A percentile compares a stretch with the other conserved stretches of the same genome.
Evolutionary conservation across 352 stramenopile genomes (phyloP).

Genomic region (Phytophthora multivora): DNA sequence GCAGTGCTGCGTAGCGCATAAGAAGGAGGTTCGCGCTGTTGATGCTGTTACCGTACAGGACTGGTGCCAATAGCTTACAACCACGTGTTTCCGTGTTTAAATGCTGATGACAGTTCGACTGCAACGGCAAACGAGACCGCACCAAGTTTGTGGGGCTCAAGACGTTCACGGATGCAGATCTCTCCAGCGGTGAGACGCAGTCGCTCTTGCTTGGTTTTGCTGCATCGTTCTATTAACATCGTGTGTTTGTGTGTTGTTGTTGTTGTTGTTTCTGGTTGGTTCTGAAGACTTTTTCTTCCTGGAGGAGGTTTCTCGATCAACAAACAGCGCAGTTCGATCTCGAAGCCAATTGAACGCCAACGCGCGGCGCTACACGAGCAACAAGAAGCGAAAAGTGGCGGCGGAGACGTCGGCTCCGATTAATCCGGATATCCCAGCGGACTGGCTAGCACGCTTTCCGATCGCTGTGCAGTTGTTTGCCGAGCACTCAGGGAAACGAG

Average conservation of each 20-base stretch:
- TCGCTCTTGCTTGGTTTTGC: background rate
- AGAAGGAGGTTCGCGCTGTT: constrained; percentile 59
- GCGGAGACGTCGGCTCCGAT: constrained; percentile 21
- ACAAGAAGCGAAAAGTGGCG: constrained; percentile 42
- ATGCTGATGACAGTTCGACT: constrained; percentile 53
- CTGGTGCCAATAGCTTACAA: constrained; percentile 7
- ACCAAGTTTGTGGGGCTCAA: constrained; percentile 81
- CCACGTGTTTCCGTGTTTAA: background rate
- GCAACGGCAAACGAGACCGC: constrained; percentile 82
- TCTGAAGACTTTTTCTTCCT: constrained; percentile 76
- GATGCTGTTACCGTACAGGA: background rate
- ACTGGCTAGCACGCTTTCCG: constrained; percentile 80
- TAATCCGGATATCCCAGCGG: constrained; percentile 65
- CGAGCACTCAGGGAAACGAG: constrained; percentile 68
- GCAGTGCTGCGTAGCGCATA: constrained; percentile 78
- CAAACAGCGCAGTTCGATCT: constrained; percentile 51
- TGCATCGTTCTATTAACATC: background rate
- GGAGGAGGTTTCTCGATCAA: constrained; percentile 67
- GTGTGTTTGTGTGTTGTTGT: background rate
- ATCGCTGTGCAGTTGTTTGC: constrained; percentile 72
- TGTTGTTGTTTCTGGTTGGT: background rate
- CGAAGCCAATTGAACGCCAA: constrained; percentile 49
- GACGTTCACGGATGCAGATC: constrained; percentile 74
- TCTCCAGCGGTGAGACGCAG: constrained; percentile 63
- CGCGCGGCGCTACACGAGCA: constrained; percentile 28